Percentiles rank a stretch among this genome's conserved stretches.
phyloP scores from a whole-genome alignment of 2,329 filamentous ascomycete species.

The Trichoderma hamatum region DNA sequence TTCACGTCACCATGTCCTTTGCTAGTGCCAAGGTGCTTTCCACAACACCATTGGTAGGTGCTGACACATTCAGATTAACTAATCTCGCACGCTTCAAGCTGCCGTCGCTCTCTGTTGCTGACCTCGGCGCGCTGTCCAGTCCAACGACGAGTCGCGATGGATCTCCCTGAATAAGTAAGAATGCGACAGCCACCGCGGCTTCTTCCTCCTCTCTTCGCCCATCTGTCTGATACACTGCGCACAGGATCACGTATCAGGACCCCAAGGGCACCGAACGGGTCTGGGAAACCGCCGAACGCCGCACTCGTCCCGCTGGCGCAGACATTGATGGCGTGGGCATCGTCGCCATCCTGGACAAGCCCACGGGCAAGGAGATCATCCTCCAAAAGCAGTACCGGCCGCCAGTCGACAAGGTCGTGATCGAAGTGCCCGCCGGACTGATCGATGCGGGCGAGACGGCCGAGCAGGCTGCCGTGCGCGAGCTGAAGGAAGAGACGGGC shows the following conservation, averaged over 20 bases:
- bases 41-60: slow-evolving; percentile 48
- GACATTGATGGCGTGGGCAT: slow-evolving; percentile 76
- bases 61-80: slow-evolving; percentile 24
- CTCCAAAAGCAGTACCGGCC: slow-evolving; percentile 70
- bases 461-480: slow-evolving; percentile 63
- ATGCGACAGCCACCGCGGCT: neutral
- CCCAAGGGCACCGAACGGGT: slow-evolving; percentile 60
- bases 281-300: slow-evolving; percentile 76
- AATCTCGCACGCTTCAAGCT: neutral
- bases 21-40: slow-evolving; percentile 48
- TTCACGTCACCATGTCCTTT: slow-evolving; percentile 44
- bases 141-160: slow-evolving; percentile 60
- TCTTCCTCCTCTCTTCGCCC: neutral
- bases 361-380: slow-evolving; percentile 57
- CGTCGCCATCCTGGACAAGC: slow-evolving; percentile 65
- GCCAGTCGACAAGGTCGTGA: slow-evolving; percentile 60
- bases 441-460: slow-evolving; percentile 64
- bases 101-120: neutral
- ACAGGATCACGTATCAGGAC: slow-evolving; percentile 66
- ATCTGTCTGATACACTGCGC: neutral
- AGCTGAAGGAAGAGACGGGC: slow-evolving; percentile 69
- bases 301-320: slow-evolving; percentile 62
- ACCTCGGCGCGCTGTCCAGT: slow-evolving; percentile 38
- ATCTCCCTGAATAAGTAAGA: slow-evolving; percentile 61
- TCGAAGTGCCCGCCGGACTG: slow-evolving; percentile 67